These are phyloP conservation scores for Bauhinia variegata DNA, from an alignment of 306 rosid genomes.

Conservation along the genomic window DNA sequence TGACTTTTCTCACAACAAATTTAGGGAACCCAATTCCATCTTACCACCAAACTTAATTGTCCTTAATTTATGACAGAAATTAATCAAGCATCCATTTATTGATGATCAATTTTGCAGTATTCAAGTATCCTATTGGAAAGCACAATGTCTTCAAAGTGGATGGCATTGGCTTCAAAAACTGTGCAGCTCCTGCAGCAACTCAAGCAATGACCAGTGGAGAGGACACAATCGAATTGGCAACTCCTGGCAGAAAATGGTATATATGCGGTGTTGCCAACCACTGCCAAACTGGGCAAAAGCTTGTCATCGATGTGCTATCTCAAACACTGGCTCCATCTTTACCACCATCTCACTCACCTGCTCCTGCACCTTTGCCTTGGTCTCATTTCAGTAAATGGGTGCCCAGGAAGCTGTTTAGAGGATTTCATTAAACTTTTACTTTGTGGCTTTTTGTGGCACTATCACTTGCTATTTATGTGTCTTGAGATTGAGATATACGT, in stretches of 20 bases:
- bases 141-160: constrained; percentile 35
- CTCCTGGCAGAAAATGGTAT: constrained; percentile 33
- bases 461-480: background rate
- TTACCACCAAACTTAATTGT: too few relatives aligned
- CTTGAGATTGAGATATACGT: background rate
- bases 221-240: background rate
- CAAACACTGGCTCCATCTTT: constrained; percentile 19
- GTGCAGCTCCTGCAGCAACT: constrained; percentile 1
- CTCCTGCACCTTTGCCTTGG: background rate
- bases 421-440: background rate
- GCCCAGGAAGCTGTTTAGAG: constrained; percentile 1
- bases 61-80: too few relatives aligned
- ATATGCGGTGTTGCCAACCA: constrained; percentile 15
- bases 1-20: too few relatives aligned
- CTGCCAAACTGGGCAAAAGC: constrained; percentile 28
- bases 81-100: too few relatives aligned
- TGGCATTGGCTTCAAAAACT: constrained; percentile 28
- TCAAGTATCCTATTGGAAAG: constrained; percentile 11
- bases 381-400: background rate
- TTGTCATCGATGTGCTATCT: constrained; percentile 31
- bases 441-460: background rate
- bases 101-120: constrained; percentile 19
- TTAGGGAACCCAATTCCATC: too few relatives aligned
- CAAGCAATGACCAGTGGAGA: constrained; percentile 6
- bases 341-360: background rate